phyloP scores from a whole-genome alignment of 1,284 basidiomycete species.

The Xanthoconium separans region DNA sequence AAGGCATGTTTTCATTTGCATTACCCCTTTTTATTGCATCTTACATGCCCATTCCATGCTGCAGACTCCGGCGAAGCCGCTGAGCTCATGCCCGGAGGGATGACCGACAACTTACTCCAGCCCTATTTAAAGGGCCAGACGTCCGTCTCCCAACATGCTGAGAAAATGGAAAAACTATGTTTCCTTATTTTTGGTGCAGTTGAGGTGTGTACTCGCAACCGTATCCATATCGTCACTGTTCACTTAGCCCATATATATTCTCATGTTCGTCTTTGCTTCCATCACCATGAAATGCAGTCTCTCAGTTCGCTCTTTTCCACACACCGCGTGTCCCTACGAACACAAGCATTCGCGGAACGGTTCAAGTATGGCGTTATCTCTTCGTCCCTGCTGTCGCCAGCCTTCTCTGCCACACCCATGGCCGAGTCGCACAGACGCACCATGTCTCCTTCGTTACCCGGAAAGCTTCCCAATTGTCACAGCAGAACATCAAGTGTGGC shows the following conservation, averaged over 20 bases:
- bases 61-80: conserved; percentile 57
- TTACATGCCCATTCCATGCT: conserved; percentile 18
- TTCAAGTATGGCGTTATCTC: conserved; percentile 87
- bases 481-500: conserved; percentile 43
- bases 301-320: conserved; percentile 30
- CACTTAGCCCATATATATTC: conserved; percentile 12
- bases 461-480: conserved; percentile 38
- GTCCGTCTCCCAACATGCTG: conserved; percentile 19
- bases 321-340: conserved; percentile 22
- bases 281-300: conserved; percentile 29
- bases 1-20: conserved; percentile 44
- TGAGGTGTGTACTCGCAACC: conserved; percentile 25
- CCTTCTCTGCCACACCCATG: conserved; percentile 37
- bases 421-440: conserved; percentile 31
- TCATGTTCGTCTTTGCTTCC: not conserved
- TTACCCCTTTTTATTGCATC: conserved; percentile 1
- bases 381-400: conserved; percentile 65
- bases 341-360: conserved; percentile 63
- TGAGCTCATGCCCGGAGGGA: conserved; percentile 41
- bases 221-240: conserved; percentile 9
- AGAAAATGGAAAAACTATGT: conserved; percentile 29
- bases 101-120: conserved; percentile 23
- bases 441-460: conserved; percentile 42
- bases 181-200: conserved; percentile 19
- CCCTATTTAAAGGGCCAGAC: conserved; percentile 16